Percentiles rank a stretch among this genome's conserved stretches.
phyloP scores from a whole-genome alignment of 139 green algal genomes.

The Chlamydomonas sphaeroides region DNA sequence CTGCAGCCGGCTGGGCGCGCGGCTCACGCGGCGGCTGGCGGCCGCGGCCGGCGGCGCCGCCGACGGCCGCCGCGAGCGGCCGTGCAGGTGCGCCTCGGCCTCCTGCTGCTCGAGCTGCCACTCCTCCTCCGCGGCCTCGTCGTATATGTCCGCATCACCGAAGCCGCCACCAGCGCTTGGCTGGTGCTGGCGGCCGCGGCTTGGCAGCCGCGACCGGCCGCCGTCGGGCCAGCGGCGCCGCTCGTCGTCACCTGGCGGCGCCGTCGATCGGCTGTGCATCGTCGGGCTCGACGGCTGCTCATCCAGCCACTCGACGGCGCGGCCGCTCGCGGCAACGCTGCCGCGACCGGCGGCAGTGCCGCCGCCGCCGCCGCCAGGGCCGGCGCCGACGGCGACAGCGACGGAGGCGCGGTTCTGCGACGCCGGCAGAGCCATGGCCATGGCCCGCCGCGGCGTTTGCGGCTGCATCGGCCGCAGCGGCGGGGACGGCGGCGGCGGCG shows the following conservation, averaged over 20 bases:
- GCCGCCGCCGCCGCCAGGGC: too few species aligned
- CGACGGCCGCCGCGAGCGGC: too few species aligned
- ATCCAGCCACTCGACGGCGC: background rate
- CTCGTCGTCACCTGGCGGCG: too few species aligned
- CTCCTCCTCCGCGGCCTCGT: background rate
- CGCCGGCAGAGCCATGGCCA: background rate
- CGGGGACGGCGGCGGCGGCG: background rate
- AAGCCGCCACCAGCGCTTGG: background rate
- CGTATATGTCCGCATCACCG: background rate
- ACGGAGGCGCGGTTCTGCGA: background rate
- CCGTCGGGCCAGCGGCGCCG: too few species aligned
- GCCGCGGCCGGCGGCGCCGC: too few species aligned
- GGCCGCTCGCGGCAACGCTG: too few species aligned
- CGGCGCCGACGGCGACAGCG: too few species aligned
- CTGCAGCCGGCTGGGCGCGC: background rate
- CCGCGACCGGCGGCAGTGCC: background rate
- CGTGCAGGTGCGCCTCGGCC: too few species aligned
- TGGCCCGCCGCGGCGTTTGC: background rate
- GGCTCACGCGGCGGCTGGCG: background rate
- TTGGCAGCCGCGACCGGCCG: too few species aligned
- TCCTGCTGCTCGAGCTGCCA: background rate
- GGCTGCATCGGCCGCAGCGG: background rate
- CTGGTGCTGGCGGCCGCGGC: background rate
- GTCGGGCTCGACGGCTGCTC: too few species aligned
- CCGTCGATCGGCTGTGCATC: too few species aligned